Base-by-base conservation (phyloP, 2,329 filamentous ascomycete species). In the Aspergillus floridensis region DNA sequence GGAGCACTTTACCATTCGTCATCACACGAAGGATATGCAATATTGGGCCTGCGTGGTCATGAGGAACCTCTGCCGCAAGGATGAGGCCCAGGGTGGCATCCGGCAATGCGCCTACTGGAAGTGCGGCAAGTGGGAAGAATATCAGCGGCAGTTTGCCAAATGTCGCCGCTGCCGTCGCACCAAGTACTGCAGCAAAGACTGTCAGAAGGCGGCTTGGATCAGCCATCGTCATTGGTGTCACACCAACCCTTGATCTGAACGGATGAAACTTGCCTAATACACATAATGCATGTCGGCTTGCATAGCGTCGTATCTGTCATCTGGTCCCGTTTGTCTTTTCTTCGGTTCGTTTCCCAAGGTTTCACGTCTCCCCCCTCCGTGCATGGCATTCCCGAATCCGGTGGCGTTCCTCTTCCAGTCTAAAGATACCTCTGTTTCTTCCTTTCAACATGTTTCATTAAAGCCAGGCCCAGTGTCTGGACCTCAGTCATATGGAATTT, bases 1-100 rank as follows among this genome's bases (percentile, higher is more conserved):
- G 51, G 95, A 99, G 77, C 98, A 97, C 76, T 99, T 98, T 74
- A 99, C 95, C 4, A 91, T 97, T 31, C 88, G 95, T 65, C 92
- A 97, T 72, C 92, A 97, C 77, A 92, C 91, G 65, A 91, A 92
- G 60, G 93, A 97, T 73, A 99, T 99, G 95, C 93, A 97, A 76
- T 99, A 99, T 80, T 99, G 95, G 95, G 95, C 95, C 19, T 95
- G 93, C 63, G 95, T 99, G 16, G 95, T 99, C 49, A 99, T 99
- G 95, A 86, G 95, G 65, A 99, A 99, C 73, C 85, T 99, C 53
- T 99, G 95, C 82, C 91, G 95, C 65, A 99, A 99, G 79, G 95
- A 99, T 74, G 95, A 99, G 73, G 91, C 90, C 11, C 86, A 91
- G 51, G 95, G 95, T 47, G 95, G 95, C 60, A 98, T 99, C 67